These are phyloP conservation scores for Lipomyces kockii DNA, from an alignment of 805 yeast genomes.

Conservation along the genomic window DNA sequence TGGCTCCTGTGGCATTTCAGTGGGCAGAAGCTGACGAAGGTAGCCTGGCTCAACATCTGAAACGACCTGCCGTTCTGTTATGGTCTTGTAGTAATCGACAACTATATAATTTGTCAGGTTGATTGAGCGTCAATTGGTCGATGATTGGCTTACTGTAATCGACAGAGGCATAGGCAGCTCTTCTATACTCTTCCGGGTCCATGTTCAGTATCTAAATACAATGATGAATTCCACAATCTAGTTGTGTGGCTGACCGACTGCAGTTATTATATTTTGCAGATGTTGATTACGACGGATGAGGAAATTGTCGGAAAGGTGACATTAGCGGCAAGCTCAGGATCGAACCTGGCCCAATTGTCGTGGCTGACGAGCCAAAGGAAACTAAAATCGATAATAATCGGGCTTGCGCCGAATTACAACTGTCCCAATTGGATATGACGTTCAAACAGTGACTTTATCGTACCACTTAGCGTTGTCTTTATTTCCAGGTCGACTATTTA, in stretches of 20 bases:
- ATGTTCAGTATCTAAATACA: slow-evolving; percentile 13
- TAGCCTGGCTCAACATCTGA: slow-evolving; percentile 39
- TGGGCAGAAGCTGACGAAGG: slow-evolving; percentile 32
- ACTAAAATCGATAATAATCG: no score
- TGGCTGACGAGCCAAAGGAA: no score
- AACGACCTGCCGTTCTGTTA: slow-evolving; percentile 26
- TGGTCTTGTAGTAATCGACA: slow-evolving; percentile 32
- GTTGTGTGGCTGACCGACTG: neutral
- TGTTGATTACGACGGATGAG: neutral
- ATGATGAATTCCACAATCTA: neutral
- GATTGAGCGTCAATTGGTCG: neutral
- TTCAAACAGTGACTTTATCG: no score
- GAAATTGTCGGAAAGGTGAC: neutral
- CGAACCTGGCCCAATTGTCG: no score
- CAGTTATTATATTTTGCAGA: neutral
- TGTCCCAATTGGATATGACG: no score
- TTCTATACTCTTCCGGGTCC: slow-evolving; percentile 38
- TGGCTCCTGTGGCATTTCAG: slow-evolving; percentile 34
- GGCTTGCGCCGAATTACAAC: no score
- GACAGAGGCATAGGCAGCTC: slow-evolving; percentile 38
- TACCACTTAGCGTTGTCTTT: no score
- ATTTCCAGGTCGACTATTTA: no score
- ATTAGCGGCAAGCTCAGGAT: no score
- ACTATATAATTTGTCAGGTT: slow-evolving; percentile 14
- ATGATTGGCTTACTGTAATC: slow-evolving; percentile 30